Conservation (phyloP, 2,329 filamentous ascomycete genomes). For the Fusarium bulbicola region DNA sequence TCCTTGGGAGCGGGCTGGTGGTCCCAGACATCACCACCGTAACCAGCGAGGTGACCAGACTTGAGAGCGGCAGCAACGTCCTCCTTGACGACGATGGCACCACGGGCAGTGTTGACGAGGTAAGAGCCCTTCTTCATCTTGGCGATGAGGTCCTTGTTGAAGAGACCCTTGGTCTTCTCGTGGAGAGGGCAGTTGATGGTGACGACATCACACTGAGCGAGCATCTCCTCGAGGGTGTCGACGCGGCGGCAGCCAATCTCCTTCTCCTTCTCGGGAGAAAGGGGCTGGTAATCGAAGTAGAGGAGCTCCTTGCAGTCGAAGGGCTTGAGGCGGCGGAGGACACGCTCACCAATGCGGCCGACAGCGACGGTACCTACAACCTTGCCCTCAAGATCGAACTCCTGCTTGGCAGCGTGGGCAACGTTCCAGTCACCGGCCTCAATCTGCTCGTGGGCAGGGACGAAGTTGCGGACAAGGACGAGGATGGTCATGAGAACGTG, state of each 20-base stretch:
- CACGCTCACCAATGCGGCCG: conserved; percentile 97
- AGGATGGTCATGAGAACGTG: conserved; percentile 99
- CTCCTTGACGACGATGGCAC: conserved; percentile 99
- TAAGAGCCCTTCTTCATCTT: conserved; percentile 99
- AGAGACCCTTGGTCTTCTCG: conserved; percentile 95
- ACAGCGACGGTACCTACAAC: conserved; percentile 97
- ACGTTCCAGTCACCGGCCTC: conserved; percentile 92
- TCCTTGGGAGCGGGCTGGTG: conserved; percentile 95
- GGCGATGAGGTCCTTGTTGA: conserved; percentile 97
- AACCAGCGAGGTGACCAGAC: conserved; percentile 88
- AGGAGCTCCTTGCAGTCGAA: conserved; percentile 99
- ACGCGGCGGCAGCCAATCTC: conserved; percentile 96
- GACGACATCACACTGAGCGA: conserved; percentile 93
- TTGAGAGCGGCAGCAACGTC: conserved; percentile 95
- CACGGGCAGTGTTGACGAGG: conserved; percentile 98
- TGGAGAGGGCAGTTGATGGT: conserved; percentile 99
- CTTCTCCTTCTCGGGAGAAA: conserved; percentile 84
- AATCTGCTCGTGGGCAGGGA: conserved; percentile 95
- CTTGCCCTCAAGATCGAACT: conserved; percentile 97
- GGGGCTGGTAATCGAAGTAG: conserved; percentile 99
- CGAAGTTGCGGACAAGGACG: conserved; percentile 95
- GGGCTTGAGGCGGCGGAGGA: conserved; percentile 92
- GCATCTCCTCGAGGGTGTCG: conserved; percentile 89
- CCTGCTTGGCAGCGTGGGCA: conserved; percentile 95
- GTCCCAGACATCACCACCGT: conserved; percentile 95